A percentile compares a stretch with the other conserved stretches of the same genome.
phyloP scores from a whole-genome alignment of 2,329 filamentous ascomycete genomes.

The Fusarium buharicum region DNA sequence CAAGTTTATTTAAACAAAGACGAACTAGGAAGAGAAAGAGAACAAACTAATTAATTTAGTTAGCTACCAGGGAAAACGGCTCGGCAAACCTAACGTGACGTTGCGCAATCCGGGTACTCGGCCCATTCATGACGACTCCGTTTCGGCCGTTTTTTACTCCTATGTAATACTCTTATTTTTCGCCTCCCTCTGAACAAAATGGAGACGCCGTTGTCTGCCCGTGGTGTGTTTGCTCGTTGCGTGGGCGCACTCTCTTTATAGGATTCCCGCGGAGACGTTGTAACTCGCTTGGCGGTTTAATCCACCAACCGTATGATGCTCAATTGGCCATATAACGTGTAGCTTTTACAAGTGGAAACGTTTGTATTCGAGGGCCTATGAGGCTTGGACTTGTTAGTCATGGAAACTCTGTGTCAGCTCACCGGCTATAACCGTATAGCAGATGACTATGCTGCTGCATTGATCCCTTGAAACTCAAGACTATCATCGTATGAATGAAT shows the following conservation, averaged over 20 bases:
- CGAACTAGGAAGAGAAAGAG: too few species aligned
- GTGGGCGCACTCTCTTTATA: conserved; percentile 11
- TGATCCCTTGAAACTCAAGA: neutral
- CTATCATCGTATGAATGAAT: neutral
- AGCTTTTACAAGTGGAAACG: neutral
- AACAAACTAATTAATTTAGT: neutral
- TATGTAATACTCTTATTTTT: too few species aligned
- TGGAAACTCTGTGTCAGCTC: conserved; percentile 15
- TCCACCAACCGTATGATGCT: conserved; percentile 13
- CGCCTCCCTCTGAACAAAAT: too few species aligned
- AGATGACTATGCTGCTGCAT: neutral
- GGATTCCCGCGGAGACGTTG: conserved; percentile 18
- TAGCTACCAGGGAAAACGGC: neutral
- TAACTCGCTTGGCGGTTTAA: conserved; percentile 7
- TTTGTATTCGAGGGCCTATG: neutral
- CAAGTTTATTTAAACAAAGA: conserved; percentile 3
- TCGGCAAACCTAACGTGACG: conserved; percentile 11
- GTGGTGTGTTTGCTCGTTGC: neutral
- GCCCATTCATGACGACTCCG: conserved; percentile 15
- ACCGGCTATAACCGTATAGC: conserved; percentile 1
- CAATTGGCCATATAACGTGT: conserved; percentile 4
- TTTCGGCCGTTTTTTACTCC: too few species aligned
- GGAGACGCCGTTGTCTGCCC: too few species aligned
- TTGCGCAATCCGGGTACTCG: conserved; percentile 21
- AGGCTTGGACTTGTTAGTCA: conserved; percentile 17